Conservation (phyloP, 2,329 filamentous ascomycete species). For the Berkeleyomyces basicola region DNA sequence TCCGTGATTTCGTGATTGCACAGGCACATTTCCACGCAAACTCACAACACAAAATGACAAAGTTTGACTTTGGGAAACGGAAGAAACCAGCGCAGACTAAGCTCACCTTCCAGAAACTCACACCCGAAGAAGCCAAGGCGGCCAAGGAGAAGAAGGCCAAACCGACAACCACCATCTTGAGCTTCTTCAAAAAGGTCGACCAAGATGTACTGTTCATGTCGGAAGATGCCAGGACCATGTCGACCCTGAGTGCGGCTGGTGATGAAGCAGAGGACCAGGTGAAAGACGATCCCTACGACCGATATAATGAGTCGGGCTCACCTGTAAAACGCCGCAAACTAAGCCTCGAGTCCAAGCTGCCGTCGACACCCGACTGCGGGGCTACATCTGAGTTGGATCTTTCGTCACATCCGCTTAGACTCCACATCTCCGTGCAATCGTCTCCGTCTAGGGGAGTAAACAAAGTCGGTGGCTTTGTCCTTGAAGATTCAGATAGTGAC, state of each 20-base stretch:
- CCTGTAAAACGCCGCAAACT: conserved; percentile 28
- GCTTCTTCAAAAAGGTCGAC: conserved; percentile 57
- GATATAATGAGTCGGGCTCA: conserved; percentile 15
- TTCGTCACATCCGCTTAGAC: neutral
- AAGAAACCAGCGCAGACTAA: conserved; percentile 13
- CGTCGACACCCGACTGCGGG: neutral
- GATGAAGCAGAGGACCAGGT: conserved; percentile 18
- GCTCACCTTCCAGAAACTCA: conserved; percentile 7
- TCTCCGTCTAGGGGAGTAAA: conserved; percentile 15
- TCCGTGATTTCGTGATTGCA: neutral
- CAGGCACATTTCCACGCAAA: neutral
- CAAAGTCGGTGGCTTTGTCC: conserved; percentile 33
- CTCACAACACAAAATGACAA: neutral
- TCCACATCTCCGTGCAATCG: conserved; percentile 13
- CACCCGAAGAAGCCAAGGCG: conserved; percentile 11
- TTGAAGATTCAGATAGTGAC: conserved; percentile 52
- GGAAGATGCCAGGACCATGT: conserved; percentile 16
- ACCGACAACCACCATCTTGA: conserved; percentile 51
- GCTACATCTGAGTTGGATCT: neutral
- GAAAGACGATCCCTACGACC: conserved; percentile 1
- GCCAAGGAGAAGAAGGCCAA: conserved; percentile 22
- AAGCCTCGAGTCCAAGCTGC: conserved; percentile 17
- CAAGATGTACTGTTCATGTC: conserved; percentile 14
- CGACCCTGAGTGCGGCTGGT: conserved; percentile 21
- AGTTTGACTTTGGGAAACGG: conserved; percentile 11